Percentiles rank a stretch among this genome's conserved stretches.
Evolutionary conservation across 2,329 filamentous ascomycete genomes (phyloP).

Genomic region (Cadophora sp.): DNA sequence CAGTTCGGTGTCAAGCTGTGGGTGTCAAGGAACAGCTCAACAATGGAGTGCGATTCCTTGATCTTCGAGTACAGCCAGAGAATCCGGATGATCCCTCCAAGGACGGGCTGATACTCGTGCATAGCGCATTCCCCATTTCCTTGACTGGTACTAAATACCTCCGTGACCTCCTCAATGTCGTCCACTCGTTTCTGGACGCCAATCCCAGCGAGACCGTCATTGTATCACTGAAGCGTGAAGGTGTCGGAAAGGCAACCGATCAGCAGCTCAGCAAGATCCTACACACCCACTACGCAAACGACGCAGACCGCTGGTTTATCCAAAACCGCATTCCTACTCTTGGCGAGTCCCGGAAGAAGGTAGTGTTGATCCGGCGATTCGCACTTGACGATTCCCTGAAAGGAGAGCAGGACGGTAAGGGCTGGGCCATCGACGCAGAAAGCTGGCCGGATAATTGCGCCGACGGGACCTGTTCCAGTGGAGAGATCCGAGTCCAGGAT

Average conservation of each 20-base stretch:
- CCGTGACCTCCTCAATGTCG: conserved; percentile 70
- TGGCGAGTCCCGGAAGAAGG: conserved; percentile 79
- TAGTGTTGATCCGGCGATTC: conserved; percentile 87
- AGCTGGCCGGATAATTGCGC: conserved; percentile 89
- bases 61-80: conserved; percentile 79
- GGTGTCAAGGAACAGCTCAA: conserved; percentile 77
- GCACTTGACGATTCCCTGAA: conserved; percentile 63
- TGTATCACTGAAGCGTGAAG: conserved; percentile 90
- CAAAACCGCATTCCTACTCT: conserved; percentile 78
- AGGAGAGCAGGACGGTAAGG: conserved; percentile 55
- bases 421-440: conserved; percentile 67
- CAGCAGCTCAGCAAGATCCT: conserved; percentile 78
- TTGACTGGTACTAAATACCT: conserved; percentile 84
- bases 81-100: conserved; percentile 62
- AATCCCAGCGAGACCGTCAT: conserved; percentile 85
- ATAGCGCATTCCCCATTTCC: conserved; percentile 87
- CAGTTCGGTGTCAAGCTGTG: conserved; percentile 90
- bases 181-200: conserved; percentile 76
- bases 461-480: conserved; percentile 72
- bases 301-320: conserved; percentile 75
- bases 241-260: conserved; percentile 80
- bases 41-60: conserved; percentile 93
- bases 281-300: conserved; percentile 71
- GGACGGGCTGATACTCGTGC: conserved; percentile 81
- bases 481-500: conserved; percentile 86